These are phyloP conservation scores for Cnidoscolus chayamansa DNA, from an alignment of 441 rosid species.

Conservation along the genomic window DNA sequence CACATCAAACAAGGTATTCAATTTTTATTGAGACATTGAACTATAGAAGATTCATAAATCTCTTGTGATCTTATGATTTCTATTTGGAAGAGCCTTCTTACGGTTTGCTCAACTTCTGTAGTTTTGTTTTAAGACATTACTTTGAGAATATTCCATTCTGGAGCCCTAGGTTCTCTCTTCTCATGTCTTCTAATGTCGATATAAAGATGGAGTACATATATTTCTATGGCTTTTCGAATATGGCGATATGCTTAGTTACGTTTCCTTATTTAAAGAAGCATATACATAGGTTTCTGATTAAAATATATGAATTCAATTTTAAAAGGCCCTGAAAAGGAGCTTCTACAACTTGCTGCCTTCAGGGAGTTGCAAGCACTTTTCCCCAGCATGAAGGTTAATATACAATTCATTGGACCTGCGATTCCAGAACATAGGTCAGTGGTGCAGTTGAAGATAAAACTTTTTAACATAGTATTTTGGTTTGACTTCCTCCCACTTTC, in stretches of 20 bases:
- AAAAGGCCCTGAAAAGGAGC: conserved; percentile 90
- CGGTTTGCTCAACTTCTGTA: background rate
- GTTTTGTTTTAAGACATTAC: no score
- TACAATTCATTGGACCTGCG: conserved; percentile 79
- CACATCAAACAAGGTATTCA: background rate
- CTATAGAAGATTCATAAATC: background rate
- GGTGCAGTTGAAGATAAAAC: conserved; percentile 9
- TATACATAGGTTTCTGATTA: background rate
- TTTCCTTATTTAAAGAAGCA: background rate
- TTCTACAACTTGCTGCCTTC: conserved; percentile 72
- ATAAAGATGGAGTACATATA: background rate
- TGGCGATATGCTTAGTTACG: background rate
- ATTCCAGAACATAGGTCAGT: conserved; percentile 68
- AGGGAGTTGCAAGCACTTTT: conserved; percentile 77
- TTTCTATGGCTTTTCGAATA: background rate
- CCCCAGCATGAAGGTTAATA: conserved; percentile 51
- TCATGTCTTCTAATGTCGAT: background rate
- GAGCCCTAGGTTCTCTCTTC: background rate
- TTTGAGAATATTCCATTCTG: background rate
- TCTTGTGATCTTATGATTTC: background rate
- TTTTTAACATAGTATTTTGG: conserved; percentile 9
- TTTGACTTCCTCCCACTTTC: background rate
- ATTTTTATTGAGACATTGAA: background rate
- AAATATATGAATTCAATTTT: conserved; percentile 27
- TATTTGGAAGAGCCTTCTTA: background rate